Evolutionary conservation across 805 yeast species (phyloP), one percentile per base, ranked within the genome.

Genomic region (Suhomyces sp.): DNA sequence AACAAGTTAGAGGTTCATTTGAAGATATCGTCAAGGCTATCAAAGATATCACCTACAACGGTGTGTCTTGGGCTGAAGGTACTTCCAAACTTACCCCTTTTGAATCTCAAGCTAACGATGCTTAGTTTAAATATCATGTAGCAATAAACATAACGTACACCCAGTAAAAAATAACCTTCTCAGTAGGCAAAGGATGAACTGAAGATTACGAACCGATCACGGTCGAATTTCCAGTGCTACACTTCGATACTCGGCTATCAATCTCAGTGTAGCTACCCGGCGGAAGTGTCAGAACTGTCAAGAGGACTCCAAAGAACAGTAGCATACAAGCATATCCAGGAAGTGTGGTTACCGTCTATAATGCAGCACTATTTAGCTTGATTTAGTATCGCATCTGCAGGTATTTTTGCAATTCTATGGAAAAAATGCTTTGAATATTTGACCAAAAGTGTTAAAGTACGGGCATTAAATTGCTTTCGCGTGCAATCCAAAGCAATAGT

Each of bases 1-100:
- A 85, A 70, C 99, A 93, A 80, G 97, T 92, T 48, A 90, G 99
- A 80, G 99, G 98, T 57, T 75, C 89, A 13, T 80, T 86, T 54
- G 86, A 82, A 50, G 91, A 85, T 17, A 78, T 89, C 60, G 71
- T 82, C 53, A 80, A 77, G 49, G 91, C 97, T 48, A 84, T 93
- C 61, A 83, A 84, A 71, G 80, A 77, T 29, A 83, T 93, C 69
- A 86, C 94, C 52, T 86, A 87, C 69, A 81, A 80, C 50, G 92
- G 90, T 57, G 80, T 71, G 48, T 62, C 89, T 17, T 93, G 99
- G 99, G 83, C 78, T 44, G 90, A 89, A 69, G 97, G 96, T 62
- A 91, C 97, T 52, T 74, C 83, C 60, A 67, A 77, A 51, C 81
- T 93, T 62, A 76, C 80, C 44, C 85, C 85, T 44, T 93, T 93